Percentiles rank a stretch among this genome's conserved stretches.
Conservation (phyloP, 805 yeast genomes). For the Wickerhamomyces kurtzmanii region DNA sequence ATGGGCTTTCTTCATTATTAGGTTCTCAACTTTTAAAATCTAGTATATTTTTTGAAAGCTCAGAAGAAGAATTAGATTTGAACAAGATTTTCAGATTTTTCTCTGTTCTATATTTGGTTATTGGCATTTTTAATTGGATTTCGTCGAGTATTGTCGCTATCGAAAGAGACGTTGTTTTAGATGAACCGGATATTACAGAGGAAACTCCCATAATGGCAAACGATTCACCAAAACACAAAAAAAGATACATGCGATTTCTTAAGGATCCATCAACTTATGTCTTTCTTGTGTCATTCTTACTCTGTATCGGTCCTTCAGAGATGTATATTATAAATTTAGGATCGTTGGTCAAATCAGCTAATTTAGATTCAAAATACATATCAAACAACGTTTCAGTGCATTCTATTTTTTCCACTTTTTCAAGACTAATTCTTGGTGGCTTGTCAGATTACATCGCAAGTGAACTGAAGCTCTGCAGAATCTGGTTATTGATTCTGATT, state of each 20-base stretch:
- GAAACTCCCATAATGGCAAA: conserved; percentile 22
- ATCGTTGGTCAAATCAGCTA: conserved; percentile 42
- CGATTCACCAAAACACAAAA: conserved; percentile 8
- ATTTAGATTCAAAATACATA: conserved; percentile 13
- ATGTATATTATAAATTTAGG: conserved; percentile 80
- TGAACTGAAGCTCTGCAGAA: conserved; percentile 15
- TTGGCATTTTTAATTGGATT: conserved; percentile 53
- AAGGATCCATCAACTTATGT: conserved; percentile 53
- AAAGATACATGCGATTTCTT: conserved; percentile 8
- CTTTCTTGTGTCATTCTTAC: conserved; percentile 50
- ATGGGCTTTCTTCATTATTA: conserved; percentile 73
- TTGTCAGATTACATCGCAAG: conserved; percentile 49
- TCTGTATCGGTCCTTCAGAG: conserved; percentile 77
- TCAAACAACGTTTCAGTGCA: conserved; percentile 47
- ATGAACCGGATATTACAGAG: conserved; percentile 16
- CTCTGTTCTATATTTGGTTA: conserved; percentile 38
- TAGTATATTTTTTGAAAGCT: conserved; percentile 24
- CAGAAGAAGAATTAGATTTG: conserved; percentile 29
- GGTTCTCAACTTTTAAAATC: conserved; percentile 53
- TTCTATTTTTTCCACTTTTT: conserved; percentile 58
- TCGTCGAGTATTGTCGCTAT: conserved; percentile 58
- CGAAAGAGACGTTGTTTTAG: conserved; percentile 17
- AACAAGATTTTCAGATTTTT: conserved; percentile 42
- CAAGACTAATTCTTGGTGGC: conserved; percentile 61
- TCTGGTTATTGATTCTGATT: conserved; percentile 20